These are phyloP conservation scores for Dictyostelium brefeldianum DNA, from an alignment of 78 protist species.

Conservation along the genomic window DNA sequence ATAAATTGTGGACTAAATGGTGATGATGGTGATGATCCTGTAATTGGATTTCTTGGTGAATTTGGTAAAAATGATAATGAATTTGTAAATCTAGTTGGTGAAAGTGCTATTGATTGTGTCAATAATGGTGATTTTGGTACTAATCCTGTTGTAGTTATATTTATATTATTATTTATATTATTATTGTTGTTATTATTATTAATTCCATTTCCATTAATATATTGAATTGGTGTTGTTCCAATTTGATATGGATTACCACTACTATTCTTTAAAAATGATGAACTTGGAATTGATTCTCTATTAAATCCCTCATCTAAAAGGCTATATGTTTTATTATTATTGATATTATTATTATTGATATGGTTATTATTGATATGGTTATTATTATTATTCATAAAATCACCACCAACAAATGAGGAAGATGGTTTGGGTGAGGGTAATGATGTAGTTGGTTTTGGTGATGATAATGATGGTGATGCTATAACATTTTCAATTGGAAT, in stretches of 20 bases:
- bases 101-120: conserved; percentile 8
- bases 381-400: neutral
- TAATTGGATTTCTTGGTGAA: conserved; percentile 36
- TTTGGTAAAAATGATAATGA: conserved; percentile 52
- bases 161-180: neutral
- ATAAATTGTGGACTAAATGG: conserved; percentile 69
- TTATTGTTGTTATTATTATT: neutral
- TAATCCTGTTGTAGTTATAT: neutral
- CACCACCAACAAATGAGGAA: neutral
- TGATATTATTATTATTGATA: neutral
- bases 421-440: neutral
- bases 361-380: neutral
- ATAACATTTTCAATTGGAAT: neutral
- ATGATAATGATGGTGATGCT: neutral
- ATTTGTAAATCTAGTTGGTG: conserved; percentile 47
- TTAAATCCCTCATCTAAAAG: neutral
- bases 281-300: neutral
- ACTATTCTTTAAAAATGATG: neutral
- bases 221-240: conserved; percentile 20
- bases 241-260: neutral
- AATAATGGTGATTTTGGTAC: conserved; percentile 36
- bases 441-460: neutral
- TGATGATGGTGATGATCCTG: conserved; percentile 35
- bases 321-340: neutral
- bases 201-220: neutral